Conservation (phyloP, 768 basidiomycete genomes). For the Termitomyces sp. region DNA sequence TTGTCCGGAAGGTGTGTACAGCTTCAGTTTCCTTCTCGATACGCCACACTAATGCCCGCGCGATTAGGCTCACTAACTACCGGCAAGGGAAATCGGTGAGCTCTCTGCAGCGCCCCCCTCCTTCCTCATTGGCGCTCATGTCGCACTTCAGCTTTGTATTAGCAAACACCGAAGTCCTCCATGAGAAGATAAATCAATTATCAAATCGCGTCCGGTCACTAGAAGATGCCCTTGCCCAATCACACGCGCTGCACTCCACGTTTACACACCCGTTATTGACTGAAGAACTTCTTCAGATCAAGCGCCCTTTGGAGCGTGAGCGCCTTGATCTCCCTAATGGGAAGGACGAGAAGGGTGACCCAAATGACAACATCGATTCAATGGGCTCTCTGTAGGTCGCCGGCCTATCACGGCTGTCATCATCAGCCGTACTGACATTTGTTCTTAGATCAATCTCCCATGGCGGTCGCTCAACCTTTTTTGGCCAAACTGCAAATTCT, state of each 20-base stretch:
- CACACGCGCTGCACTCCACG: conserved; percentile 46
- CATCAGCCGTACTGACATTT: conserved; percentile 17
- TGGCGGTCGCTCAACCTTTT: conserved; percentile 62
- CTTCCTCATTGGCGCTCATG: conserved; percentile 3
- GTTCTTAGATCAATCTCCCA: conserved; percentile 56
- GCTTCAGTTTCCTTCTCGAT: conserved; percentile 14
- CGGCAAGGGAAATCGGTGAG: conserved; percentile 69
- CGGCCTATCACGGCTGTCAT: conserved; percentile 16
- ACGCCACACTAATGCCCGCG: conserved; percentile 7
- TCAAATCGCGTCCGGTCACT: conserved; percentile 62
- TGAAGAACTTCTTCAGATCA: conserved; percentile 62
- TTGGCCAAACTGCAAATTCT: conserved; percentile 64
- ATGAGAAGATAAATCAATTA: conserved; percentile 64
- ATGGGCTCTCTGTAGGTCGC: conserved; percentile 59
- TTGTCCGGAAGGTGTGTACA: conserved; percentile 56
- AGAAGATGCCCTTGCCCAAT: conserved; percentile 62
- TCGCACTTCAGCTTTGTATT: conserved; percentile 54
- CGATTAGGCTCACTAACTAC: conserved; percentile 64
- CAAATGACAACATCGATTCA: conserved; percentile 57
- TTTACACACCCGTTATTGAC: conserved; percentile 58
- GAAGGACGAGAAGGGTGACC: conserved; percentile 45
- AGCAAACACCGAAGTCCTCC: conserved; percentile 67
- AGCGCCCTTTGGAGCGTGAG: conserved; percentile 66
- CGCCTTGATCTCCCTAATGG: conserved; percentile 35
- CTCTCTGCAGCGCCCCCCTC: neutral